phyloP scores from a whole-genome alignment of 345 rosid genomes.

The Lepidium africanum region DNA sequence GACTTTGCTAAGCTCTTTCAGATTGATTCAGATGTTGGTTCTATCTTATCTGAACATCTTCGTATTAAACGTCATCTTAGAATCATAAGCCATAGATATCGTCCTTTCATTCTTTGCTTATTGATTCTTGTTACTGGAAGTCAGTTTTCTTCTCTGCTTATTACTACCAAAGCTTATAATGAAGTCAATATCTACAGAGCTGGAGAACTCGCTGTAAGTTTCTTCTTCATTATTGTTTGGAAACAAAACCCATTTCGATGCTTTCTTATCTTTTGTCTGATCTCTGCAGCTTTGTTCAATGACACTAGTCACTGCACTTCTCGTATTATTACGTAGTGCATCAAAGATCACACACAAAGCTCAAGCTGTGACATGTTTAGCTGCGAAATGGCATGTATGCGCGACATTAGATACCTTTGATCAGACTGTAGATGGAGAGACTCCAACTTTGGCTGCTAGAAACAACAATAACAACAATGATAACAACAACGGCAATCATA shows the following conservation, averaged over 20 bases:
- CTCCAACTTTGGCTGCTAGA: conserved; percentile 37
- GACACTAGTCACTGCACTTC: conserved; percentile 60
- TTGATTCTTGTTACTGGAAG: conserved; percentile 73
- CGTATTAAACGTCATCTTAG: conserved; percentile 79
- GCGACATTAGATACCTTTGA: conserved; percentile 68
- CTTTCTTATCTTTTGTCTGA: background rate
- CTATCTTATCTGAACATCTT: conserved; percentile 74
- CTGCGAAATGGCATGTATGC: conserved; percentile 91
- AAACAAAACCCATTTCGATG: background rate
- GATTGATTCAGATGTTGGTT: conserved; percentile 63
- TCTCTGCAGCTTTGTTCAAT: conserved; percentile 65
- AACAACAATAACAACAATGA: background rate
- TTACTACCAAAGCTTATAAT: conserved; percentile 49
- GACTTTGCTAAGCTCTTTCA: conserved; percentile 76
- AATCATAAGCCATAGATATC: conserved; percentile 88
- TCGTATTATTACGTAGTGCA: conserved; percentile 69
- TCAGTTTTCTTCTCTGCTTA: conserved; percentile 78
- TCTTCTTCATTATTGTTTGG: background rate
- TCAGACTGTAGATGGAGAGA: conserved; percentile 53
- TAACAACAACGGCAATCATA: conserved; percentile 6
- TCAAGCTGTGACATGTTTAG: conserved; percentile 76
- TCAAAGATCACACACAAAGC: conserved; percentile 95
- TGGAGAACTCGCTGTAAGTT: conserved; percentile 84
- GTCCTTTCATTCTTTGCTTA: conserved; percentile 49
- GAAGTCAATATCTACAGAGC: conserved; percentile 56